Base-by-base conservation (phyloP, 1,139 yeast species). In the Wickerhamiella pararugosa region DNA sequence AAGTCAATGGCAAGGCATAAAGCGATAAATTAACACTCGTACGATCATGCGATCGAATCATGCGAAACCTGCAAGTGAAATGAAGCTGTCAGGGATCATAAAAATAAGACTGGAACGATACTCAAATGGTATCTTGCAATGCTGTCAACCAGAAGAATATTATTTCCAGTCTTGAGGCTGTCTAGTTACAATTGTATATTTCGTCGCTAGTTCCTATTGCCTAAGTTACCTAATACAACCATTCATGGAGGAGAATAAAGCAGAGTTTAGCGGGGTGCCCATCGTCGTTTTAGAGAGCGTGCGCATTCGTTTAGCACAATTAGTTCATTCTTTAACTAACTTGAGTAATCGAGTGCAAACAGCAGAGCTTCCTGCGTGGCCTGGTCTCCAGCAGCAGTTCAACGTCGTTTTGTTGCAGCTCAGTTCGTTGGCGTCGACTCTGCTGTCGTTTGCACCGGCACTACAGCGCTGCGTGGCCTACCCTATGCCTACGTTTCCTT, bases 401-500 rank as follows among this genome's bases (percentile, higher is more conserved):
- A 84, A 77, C 52, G 84, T 87, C 32, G 70, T 86, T 15, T 61
- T 86, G 31, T 81, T 94, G 9, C 97, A 90, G 57, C 64, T 87
- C 40, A 73, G 74, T 33, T 76, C 94, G 1, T 70, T 87, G 8
- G 74, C 93, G 0, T 64, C 73, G 8, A 78, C 83, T 4, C 58
- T 87, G 32, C 75, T 77, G 40, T 69, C 69, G 43, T 75, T 79
- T 53, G 70, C 73, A 7, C 79, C 73, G 6, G 58, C 71, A 0
- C 64, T 90, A 26, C 70, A 70, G 38, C 63, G 72, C 9, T 76
- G 94, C 1, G 84, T 81, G 40, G 87, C 77, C 3, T 87, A 75
- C 54, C 97, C 97, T 1, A 64, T 83, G 37, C 81, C 90, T 0
- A 70, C 70, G 27, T 90, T 87, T 56, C 96, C 96, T 3, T 75